Base-by-base conservation (phyloP, 2,329 filamentous ascomycete genomes). In the Trichoderma breve region DNA sequence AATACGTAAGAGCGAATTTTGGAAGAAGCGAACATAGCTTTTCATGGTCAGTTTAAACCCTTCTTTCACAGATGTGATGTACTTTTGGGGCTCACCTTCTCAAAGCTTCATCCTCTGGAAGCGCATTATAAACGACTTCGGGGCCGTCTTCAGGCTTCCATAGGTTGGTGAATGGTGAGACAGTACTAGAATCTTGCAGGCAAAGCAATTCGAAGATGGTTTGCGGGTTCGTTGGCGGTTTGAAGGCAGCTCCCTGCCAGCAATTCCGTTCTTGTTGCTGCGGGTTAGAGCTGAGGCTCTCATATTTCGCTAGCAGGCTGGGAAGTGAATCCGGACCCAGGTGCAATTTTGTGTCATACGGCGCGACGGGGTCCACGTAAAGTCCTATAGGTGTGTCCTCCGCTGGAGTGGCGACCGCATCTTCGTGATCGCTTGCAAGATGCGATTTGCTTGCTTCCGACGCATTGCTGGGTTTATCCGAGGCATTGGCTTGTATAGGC, bases 11-110 rank as follows among this genome's bases (percentile, higher is more conserved):
- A 68, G 32, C 2, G 53, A 68, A n/a, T n/a, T 15, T 36, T 68
- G 65, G 24, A 68, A 68, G 51, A 21, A 58, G 32, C n/a, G 32
- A 43, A 68, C 51, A 24, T 68, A 68, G 9, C 65, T 68, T 68
- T 68, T n/a, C 30, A 24, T 24, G 1, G 8, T 57, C 43, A 39
- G 24, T 28, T 30, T 8, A 5, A 9, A 21, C 21, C 43, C 9
- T 3, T 51, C 18, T 5, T 21, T n/a, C 4, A 5, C n/a, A n/a
- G 18, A 21, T n/a, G 18, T 24, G 1, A n/a, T 28, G 15, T 12
- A n/a, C 0, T 30, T n/a, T 21, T 21, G 21, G 14, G n/a, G 8
- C 36, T 68, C 3, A 68, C 65, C 47, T n/a, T n/a, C 26, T 34
- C n/a, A 58, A 39, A 6, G 53, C 8, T 30, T 68, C 51, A 30